phyloP scores from a whole-genome alignment of 2,329 filamentous ascomycete species.

The Pyrenophora graminea region DNA sequence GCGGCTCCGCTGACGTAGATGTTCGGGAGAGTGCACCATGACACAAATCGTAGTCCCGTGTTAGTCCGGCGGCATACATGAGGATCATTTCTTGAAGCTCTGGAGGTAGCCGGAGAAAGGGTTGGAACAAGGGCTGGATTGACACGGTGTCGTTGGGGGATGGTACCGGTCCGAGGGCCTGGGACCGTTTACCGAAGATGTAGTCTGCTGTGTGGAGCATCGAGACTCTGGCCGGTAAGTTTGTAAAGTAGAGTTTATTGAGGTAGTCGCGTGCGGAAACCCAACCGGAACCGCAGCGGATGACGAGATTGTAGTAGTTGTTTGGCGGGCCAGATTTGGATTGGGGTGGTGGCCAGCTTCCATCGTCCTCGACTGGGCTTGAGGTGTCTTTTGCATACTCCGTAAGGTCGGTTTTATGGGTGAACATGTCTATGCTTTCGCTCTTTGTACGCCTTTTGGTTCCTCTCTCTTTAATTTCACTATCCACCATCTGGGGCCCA shows the following conservation, averaged over 20 bases:
- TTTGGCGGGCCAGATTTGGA: not conserved
- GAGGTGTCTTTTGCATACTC: not conserved
- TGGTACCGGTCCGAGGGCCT: slow-evolving; percentile 7
- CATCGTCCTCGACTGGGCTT: not conserved
- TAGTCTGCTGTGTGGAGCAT: slow-evolving; percentile 1
- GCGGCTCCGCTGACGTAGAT: slow-evolving; percentile 1
- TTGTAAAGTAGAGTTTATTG: slow-evolving; percentile 30
- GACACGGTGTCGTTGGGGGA: slow-evolving; percentile 21
- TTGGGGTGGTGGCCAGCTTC: not conserved
- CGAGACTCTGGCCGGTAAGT: slow-evolving; percentile 8
- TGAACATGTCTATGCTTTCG: slow-evolving; percentile 8
- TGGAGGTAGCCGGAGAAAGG: slow-evolving; percentile 29
- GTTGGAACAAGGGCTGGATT: slow-evolving; percentile 36
- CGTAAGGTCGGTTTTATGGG: not conserved
- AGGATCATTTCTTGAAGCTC: slow-evolving; percentile 40
- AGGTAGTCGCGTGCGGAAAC: slow-evolving; percentile 36
- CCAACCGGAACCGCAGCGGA: slow-evolving; percentile 39
- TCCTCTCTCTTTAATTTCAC: not conserved
- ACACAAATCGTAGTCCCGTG: slow-evolving; percentile 18
- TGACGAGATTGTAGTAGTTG: slow-evolving; percentile 29
- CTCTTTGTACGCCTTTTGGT: not conserved
- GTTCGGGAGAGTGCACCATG: not conserved
- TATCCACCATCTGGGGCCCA: slow-evolving; percentile 16
- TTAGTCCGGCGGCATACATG: slow-evolving; percentile 23
- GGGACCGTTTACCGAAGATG: slow-evolving; percentile 3